Percentiles rank a stretch among this genome's conserved stretches.
These are phyloP conservation scores for Tagetes patula DNA, from an alignment of 129 eudicot genomes.

Conservation along the genomic window DNA sequence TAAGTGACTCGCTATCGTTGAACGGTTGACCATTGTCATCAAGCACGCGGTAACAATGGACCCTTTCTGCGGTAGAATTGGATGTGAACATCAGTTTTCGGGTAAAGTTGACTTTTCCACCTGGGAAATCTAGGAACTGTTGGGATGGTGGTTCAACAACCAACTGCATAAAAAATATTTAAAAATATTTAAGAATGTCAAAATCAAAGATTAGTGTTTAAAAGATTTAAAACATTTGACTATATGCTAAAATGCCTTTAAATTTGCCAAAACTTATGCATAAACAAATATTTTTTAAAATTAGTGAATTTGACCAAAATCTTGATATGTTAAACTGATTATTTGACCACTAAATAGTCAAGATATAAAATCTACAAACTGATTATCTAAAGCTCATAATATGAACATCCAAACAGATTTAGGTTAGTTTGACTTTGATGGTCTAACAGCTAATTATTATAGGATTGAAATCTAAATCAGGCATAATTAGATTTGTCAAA, in stretches of 20 bases:
- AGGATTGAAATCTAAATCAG: conserved; percentile 6
- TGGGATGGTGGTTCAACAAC: conserved; percentile 21
- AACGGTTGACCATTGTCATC: conserved; percentile 51
- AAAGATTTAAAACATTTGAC: background rate
- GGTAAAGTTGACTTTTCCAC: conserved; percentile 74
- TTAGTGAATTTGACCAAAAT: background rate
- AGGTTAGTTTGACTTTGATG: conserved; percentile 17
- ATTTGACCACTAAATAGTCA: conserved; percentile 1
- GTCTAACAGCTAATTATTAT: conserved; percentile 6
- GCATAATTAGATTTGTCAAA: background rate
- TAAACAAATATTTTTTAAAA: background rate
- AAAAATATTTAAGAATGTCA: background rate
- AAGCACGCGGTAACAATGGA: conserved; percentile 79
- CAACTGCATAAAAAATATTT: background rate
- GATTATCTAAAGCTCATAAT: background rate
- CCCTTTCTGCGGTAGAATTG: conserved; percentile 45
- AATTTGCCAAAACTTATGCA: background rate
- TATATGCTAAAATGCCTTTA: background rate
- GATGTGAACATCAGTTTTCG: conserved; percentile 51
- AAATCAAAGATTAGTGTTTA: background rate
- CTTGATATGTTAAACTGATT: background rate
- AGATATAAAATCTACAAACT: background rate
- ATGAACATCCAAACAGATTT: background rate
- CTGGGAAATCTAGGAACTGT: conserved; percentile 70
- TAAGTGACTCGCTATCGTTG: conserved; percentile 28